phyloP scores from a whole-genome alignment of 495 filamentous ascomycete species.

The Endocarpon pusillum region DNA sequence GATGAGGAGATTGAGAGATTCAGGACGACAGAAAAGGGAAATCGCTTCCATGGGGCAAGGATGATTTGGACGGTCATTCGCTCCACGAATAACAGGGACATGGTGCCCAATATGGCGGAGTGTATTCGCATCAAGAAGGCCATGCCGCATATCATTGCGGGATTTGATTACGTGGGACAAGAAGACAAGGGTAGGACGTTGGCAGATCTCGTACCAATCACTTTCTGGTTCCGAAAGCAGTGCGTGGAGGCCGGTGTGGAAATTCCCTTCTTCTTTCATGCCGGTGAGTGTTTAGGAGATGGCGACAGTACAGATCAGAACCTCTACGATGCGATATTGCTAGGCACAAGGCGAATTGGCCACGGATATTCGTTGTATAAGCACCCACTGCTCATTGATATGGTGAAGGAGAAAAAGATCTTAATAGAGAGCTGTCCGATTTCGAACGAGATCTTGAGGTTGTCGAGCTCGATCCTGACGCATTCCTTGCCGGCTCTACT shows the following conservation, averaged over 20 bases:
- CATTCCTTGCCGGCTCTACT: constrained; percentile 75
- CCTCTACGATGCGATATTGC: constrained; percentile 74
- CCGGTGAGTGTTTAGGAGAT: constrained; percentile 69
- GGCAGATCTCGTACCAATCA: constrained; percentile 55
- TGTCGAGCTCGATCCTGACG: constrained; percentile 55
- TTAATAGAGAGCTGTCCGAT: constrained; percentile 77
- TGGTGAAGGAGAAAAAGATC: constrained; percentile 76
- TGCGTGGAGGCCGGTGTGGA: constrained; percentile 63
- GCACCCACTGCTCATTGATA: constrained; percentile 74
- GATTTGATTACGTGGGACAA: constrained; percentile 78
- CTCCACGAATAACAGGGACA: constrained; percentile 36
- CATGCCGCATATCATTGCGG: constrained; percentile 67
- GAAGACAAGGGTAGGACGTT: constrained; percentile 66
- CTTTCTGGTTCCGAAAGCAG: constrained; percentile 84
- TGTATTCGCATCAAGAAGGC: constrained; percentile 64
- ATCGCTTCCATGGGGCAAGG: constrained; percentile 65
- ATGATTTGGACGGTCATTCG: constrained; percentile 78
- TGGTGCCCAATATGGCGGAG: constrained; percentile 65
- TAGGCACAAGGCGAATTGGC: constrained; percentile 77
- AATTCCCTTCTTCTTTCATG: constrained; percentile 94
- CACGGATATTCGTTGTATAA: constrained; percentile 80
- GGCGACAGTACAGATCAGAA: constrained; percentile 64
- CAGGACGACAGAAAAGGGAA: constrained; percentile 48
- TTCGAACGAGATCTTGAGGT: constrained; percentile 65
- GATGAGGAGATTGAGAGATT: constrained; percentile 68